Evolutionary conservation across 441 rosid species (phyloP).

Genomic region (Bruguiera hainesii): DNA sequence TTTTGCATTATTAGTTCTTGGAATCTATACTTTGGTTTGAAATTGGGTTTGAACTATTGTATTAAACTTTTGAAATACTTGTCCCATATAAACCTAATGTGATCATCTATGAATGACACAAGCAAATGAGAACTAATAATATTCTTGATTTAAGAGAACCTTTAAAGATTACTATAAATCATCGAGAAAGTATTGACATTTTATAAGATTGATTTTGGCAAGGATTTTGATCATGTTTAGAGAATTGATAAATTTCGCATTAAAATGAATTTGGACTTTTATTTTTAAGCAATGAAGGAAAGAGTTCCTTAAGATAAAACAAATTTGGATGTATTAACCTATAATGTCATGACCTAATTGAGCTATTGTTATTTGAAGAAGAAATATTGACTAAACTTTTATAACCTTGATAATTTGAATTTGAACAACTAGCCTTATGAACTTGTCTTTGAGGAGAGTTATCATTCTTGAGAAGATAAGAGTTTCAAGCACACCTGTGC

Average conservation of each 20-base stretch:
- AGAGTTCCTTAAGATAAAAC: too few species aligned
- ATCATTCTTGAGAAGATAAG: not conserved
- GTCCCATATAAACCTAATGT: not conserved
- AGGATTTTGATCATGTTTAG: too few species aligned
- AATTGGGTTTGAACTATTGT: not conserved
- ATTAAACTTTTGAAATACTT: not conserved
- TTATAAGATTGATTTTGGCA: too few species aligned
- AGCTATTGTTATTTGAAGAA: too few species aligned
- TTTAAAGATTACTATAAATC: not conserved
- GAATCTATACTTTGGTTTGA: not conserved
- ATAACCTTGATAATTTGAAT: too few species aligned
- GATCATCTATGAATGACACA: not conserved
- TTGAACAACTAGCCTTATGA: too few species aligned
- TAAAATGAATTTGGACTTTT: too few species aligned
- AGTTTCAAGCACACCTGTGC: not conserved
- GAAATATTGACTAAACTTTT: too few species aligned
- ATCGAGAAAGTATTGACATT: not conserved
- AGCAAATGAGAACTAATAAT: not conserved
- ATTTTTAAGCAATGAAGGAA: too few species aligned
- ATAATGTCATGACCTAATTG: too few species aligned
- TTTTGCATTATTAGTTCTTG: not conserved
- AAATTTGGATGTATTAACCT: too few species aligned
- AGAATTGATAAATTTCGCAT: too few species aligned
- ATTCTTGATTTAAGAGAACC: not conserved
- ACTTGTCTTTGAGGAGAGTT: not conserved